Base-by-base conservation (phyloP, 2,329 filamentous ascomycete species). In the Sarocladium strictum region DNA sequence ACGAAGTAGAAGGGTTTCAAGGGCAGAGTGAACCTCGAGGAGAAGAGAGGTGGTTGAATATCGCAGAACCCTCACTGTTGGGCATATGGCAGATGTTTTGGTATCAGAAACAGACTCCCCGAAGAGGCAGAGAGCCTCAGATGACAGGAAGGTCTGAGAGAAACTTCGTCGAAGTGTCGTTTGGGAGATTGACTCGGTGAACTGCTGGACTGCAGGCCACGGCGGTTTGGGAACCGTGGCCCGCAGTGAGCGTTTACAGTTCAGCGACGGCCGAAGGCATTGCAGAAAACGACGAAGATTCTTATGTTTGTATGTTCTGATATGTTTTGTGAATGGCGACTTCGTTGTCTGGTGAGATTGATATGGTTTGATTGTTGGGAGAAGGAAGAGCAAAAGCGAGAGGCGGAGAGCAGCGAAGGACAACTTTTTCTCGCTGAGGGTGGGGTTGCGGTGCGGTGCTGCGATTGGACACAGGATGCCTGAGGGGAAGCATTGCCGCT, bases 241-340 rank as follows among this genome's bases (percentile, higher is more conserved):
- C 84, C 85, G 85, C 84, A 91, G 87, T 86, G 85, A 84, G 81
- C 75, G 82, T 90, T 92, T 91, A 95, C 87, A 93, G 89, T 87
- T 87, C 86, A 89, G 84, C 86, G 86, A 87, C 77, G 79, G 86
- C 84, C 85, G 79, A 83, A 82, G 83, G 83, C 81, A 85, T 86
- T 70, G 50, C 35, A 33, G 62, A 75, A 65, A 78, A 87, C 84
- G 86, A 88, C 85, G 78, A 85, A 86, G 85, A 83, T 81, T 77
- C 67, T 53, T 40, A 62, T 59, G 67, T 62, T 61, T 67, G 60
- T 62, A 61, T 67, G 63, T 69, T 65, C 65, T 70, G 61, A 60
- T 65, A 58, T 50, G 62, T 63, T 56, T 60, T 53, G 57, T 63
- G 57, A 35, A 64, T 64, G 61, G 75, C 79, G 82, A 84, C 81